These are phyloP conservation scores for Phytophthora syringae DNA, from an alignment of 352 stramenopile species.

Conservation along the genomic window DNA sequence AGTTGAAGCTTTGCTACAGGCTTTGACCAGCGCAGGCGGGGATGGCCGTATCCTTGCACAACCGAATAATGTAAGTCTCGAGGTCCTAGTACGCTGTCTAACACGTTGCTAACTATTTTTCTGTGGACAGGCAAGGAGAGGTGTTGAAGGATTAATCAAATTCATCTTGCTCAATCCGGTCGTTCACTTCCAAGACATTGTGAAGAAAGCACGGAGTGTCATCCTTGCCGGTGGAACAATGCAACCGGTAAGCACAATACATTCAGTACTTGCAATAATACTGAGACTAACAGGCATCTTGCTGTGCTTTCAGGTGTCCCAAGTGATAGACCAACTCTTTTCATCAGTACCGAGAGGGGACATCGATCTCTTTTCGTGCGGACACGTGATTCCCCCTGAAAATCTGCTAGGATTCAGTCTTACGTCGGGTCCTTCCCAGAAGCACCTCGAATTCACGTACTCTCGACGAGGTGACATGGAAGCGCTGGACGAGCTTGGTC, in stretches of 20 bases:
- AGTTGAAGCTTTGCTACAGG: constrained; percentile 80
- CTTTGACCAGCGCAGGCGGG: constrained; percentile 67
- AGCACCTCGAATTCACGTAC: constrained; percentile 96
- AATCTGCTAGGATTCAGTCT: constrained; percentile 91
- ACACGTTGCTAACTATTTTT: constrained; percentile 16
- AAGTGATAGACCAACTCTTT: constrained; percentile 97
- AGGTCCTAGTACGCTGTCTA: background rate
- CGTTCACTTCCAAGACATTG: constrained; percentile 95
- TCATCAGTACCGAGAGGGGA: constrained; percentile 61
- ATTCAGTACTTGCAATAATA: background rate
- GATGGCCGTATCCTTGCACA: constrained; percentile 82
- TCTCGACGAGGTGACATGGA: constrained; percentile 68
- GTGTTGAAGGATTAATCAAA: constrained; percentile 78
- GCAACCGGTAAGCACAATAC: constrained; percentile 78
- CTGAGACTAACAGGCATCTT: constrained; percentile 10
- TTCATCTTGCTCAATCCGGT: constrained; percentile 97
- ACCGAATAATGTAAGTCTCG: constrained; percentile 51
- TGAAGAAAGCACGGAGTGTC: constrained; percentile 93
- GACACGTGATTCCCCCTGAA: constrained; percentile 96
- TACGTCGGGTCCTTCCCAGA: constrained; percentile 80
- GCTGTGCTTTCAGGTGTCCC: constrained; percentile 62
- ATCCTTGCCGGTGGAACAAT: constrained; percentile 98
- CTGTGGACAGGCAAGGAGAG: constrained; percentile 44
- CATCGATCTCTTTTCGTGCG: constrained; percentile 97
- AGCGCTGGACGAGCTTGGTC: constrained; percentile 95